Percentiles rank a stretch among this genome's conserved stretches.
Evolutionary conservation across 306 rosid genomes (phyloP).

Genomic region (Purshia tridentata): DNA sequence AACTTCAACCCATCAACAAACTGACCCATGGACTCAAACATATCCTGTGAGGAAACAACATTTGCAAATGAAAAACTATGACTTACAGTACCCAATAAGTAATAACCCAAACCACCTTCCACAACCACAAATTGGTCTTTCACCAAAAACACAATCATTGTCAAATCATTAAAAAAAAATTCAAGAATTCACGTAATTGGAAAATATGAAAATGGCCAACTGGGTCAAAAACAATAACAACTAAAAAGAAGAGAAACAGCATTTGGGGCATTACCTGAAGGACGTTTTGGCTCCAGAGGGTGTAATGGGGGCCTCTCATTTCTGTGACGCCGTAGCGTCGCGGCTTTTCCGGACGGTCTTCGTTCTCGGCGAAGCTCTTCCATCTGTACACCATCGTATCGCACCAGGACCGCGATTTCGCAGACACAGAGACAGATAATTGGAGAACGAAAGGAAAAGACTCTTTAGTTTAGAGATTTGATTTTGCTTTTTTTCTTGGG

Average conservation of each 20-base stretch:
- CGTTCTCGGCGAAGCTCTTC: constrained; percentile 77
- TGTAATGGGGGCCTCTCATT: constrained; percentile 66
- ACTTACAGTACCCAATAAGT: background rate
- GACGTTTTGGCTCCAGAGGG: constrained; percentile 51
- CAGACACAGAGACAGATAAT: background rate
- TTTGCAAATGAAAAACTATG: background rate
- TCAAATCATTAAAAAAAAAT: background rate
- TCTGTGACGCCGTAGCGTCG: constrained; percentile 84
- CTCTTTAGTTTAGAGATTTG: background rate
- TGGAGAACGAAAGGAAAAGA: background rate
- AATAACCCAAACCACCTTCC: constrained; percentile 4
- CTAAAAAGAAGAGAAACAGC: background rate
- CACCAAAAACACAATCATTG: background rate
- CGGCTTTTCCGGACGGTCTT: constrained; percentile 89
- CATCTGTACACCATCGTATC: constrained; percentile 50
- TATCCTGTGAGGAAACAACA: constrained; percentile 46
- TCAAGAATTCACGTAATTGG: background rate
- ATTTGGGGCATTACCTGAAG: constrained; percentile 50
- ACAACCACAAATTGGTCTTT: background rate
- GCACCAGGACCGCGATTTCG: background rate
- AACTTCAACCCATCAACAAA: constrained; percentile 88
- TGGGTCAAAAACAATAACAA: too few species aligned
- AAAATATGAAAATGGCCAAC: too few species aligned
- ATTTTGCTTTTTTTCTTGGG: background rate
- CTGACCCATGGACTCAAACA: constrained; percentile 76